These are phyloP conservation scores for Plasmodium vinckei DNA, from an alignment of 169 alveolate genomes.

Conservation along the genomic window DNA sequence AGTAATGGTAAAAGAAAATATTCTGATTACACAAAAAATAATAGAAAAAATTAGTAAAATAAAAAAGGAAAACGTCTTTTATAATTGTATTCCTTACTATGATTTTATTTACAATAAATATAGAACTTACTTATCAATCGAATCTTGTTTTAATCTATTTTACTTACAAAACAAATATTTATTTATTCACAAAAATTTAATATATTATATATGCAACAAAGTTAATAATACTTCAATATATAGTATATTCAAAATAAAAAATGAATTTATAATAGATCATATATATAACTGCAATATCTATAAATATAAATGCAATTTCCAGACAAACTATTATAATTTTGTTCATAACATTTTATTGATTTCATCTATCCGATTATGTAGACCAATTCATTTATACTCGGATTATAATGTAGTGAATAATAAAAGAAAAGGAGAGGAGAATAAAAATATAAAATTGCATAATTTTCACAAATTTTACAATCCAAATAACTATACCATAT, in stretches of 20 bases:
- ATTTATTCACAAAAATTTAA: slow-evolving; percentile 34
- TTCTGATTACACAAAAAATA: slow-evolving; percentile 21
- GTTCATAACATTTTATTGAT: slow-evolving; percentile 43
- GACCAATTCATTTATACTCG: slow-evolving; percentile 9
- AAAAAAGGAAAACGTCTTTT: slow-evolving; percentile 39
- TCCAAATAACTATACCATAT: slow-evolving; percentile 7
- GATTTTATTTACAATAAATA: slow-evolving; percentile 43
- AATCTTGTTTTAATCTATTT: slow-evolving; percentile 42
- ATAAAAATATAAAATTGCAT: slow-evolving; percentile 25
- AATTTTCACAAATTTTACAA: slow-evolving; percentile 30
- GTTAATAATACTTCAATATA: slow-evolving; percentile 36
- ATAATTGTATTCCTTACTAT: slow-evolving; percentile 36
- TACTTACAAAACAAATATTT: slow-evolving; percentile 59
- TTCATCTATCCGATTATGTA: slow-evolving; percentile 40
- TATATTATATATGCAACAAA: slow-evolving; percentile 16
- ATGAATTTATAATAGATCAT: slow-evolving; percentile 40
- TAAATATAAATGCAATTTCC: slow-evolving; percentile 55
- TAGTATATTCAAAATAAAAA: slow-evolving; percentile 27
- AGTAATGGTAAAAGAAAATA: background rate
- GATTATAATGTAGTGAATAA: background rate
- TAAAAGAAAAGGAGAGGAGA: slow-evolving; percentile 8
- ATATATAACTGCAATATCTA: slow-evolving; percentile 60
- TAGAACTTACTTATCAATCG: slow-evolving; percentile 17
- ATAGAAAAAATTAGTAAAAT: slow-evolving; percentile 49
- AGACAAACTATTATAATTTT: slow-evolving; percentile 28